Base-by-base conservation (phyloP, 495 filamentous ascomycete species). In the Penicillium egyptiacum region DNA sequence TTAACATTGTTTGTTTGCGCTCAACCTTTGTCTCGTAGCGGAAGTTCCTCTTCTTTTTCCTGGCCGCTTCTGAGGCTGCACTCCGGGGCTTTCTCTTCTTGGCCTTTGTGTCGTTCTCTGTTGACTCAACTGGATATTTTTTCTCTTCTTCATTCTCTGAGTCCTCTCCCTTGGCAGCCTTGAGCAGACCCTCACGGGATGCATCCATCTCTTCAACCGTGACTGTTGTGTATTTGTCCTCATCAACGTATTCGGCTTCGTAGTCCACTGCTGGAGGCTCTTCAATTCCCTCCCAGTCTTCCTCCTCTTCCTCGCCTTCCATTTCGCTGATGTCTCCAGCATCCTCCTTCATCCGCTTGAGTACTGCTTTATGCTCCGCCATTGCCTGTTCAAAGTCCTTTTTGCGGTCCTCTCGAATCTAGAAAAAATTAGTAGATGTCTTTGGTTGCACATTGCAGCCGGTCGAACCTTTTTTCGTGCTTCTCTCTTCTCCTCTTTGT, bases 161-260 rank as follows among this genome's bases (percentile, higher is more conserved):
- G 22, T 79, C 75, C 11, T 81, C 73, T 30, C 70, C 71, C 4
- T 72, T 73, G 23, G 68, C 72, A 4, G 79, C 71, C 62, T 83
- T 81, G 50, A 83, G 70, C 14, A 92, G 66, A 7, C 87, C 89
- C 56, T 89, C 85, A 51, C 83, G 85, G 3, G 89, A 85, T 8
- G 93, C 76, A 63, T 87, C 88, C 67, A 98, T 91, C n/a, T 88
- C 87, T 69, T 96, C 91, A 0, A 98, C 84, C 0, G 90, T 96
- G 28, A 98, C 94, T 4, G 89, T 95, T 17, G 93, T 96, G 66
- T 89, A 95, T 70, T 88, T 88, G 65, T 96, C 93, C 70, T 98
- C 94, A 72, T 98, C 94, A 56, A 96, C 83, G 73, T 96, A 98
- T 72, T 96, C 92, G 52, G 93, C 92, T 65, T 97, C 91, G 61